phyloP scores from a whole-genome alignment of 148 eudicot species.

The Rhododendron griersonianum region DNA sequence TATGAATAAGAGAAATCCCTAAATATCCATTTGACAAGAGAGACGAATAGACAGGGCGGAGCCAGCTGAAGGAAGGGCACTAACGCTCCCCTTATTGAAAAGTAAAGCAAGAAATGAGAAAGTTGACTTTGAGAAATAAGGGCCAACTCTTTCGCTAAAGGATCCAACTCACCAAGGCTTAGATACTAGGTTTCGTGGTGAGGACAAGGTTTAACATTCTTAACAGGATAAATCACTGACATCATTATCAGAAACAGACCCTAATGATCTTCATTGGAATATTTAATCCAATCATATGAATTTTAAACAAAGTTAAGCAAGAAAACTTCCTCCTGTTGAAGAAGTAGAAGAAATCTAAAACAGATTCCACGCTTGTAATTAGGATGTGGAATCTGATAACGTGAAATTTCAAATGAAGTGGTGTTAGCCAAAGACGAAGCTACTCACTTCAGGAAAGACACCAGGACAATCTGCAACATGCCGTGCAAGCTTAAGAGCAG shows the following conservation, averaged over 20 bases:
- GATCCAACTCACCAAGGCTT: background rate
- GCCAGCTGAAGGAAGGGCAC: background rate
- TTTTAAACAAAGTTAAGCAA: background rate
- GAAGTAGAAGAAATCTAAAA: background rate
- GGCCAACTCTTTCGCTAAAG: background rate
- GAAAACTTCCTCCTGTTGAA: background rate
- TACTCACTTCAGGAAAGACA: slow-evolving; percentile 84
- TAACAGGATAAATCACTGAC: background rate
- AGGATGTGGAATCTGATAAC: background rate
- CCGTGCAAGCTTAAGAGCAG: slow-evolving; percentile 74
- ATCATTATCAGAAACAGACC: background rate
- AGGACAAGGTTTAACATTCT: background rate
- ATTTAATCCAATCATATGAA: background rate
- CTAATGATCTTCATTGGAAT: background rate
- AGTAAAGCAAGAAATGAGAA: background rate
- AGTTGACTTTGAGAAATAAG: background rate
- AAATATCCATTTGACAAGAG: background rate
- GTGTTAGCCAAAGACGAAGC: background rate
- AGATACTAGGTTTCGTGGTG: background rate
- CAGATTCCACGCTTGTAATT: background rate
- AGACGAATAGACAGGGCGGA: background rate
- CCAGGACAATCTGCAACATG: slow-evolving; percentile 82
- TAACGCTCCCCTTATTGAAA: too few species aligned
- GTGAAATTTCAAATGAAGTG: background rate
- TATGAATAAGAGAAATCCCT: too few species aligned